Evolutionary conservation across 23 red algal species (phyloP).

Genomic region (Gracilariopsis chorda): DNA sequence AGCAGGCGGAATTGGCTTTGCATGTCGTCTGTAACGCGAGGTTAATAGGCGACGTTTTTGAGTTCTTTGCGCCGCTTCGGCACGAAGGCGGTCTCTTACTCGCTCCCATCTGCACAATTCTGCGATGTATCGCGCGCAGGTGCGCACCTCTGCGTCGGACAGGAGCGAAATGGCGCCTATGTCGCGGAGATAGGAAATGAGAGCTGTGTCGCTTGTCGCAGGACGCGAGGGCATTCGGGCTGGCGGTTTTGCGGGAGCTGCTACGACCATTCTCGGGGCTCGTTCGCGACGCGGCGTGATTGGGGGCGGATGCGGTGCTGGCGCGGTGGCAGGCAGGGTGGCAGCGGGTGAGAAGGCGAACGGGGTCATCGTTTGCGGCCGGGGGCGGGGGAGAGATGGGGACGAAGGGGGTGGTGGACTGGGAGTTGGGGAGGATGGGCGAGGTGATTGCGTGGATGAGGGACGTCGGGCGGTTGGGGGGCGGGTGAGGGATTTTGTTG

Average conservation of each 20-base stretch:
- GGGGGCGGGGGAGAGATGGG: neutral
- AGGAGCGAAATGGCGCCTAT: conserved; percentile 75
- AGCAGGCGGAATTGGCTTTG: neutral
- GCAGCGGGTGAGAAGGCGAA: neutral
- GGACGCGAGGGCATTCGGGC: neutral
- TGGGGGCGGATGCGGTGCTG: neutral
- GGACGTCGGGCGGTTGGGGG: too few species aligned
- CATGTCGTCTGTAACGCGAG: neutral
- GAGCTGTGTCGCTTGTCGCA: neutral
- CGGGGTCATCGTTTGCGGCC: neutral
- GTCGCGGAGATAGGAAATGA: conserved; percentile 73
- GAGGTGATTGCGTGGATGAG: too few species aligned
- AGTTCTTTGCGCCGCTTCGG: neutral
- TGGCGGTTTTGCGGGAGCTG: neutral
- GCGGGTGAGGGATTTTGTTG: too few species aligned
- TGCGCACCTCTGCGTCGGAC: conserved; percentile 54
- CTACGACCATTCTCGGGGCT: neutral
- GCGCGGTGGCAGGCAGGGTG: neutral
- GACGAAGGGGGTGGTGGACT: neutral
- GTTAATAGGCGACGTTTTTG: neutral
- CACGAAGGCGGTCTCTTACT: neutral
- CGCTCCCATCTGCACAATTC: conserved; percentile 61
- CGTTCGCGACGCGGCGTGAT: neutral
- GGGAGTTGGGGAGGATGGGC: neutral
- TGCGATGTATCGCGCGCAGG: conserved; percentile 48